A percentile compares a stretch with the other conserved stretches of the same genome.
Conservation (phyloP, 495 filamentous ascomycete species). For the Platismatia glauca region DNA sequence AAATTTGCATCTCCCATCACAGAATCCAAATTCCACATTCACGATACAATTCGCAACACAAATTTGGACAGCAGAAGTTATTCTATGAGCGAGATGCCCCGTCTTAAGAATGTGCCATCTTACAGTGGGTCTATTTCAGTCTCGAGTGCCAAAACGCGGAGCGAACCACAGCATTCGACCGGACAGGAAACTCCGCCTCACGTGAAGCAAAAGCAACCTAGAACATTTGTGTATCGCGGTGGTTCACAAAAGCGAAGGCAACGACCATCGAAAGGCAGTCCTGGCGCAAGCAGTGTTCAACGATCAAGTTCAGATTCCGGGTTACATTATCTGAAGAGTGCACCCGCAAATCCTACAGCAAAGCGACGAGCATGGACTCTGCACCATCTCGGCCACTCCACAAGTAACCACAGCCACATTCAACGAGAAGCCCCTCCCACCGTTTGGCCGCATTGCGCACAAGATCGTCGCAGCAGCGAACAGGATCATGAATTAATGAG, state of each 20-base stretch:
- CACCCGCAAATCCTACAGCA: background rate
- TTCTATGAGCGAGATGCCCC: background rate
- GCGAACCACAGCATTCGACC: background rate
- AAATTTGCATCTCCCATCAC: background rate
- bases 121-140: background rate
- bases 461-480: background rate
- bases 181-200: background rate
- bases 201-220: background rate
- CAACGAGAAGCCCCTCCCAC: background rate
- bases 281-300: background rate
- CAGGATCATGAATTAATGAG: background rate
- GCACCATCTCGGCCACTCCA: background rate
- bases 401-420: slow-evolving; percentile 2
- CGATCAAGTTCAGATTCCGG: slow-evolving; percentile 3
- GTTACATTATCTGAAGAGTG: background rate
- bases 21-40: background rate
- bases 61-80: background rate
- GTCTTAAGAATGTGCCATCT: background rate
- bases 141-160: background rate
- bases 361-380: slow-evolving; percentile 1
- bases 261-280: background rate
- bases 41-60: background rate
- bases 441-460: background rate
- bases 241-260: background rate
- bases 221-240: too few relatives aligned